These are phyloP conservation scores for Trametes punicea DNA, from an alignment of 768 basidiomycete species.

Conservation along the genomic window DNA sequence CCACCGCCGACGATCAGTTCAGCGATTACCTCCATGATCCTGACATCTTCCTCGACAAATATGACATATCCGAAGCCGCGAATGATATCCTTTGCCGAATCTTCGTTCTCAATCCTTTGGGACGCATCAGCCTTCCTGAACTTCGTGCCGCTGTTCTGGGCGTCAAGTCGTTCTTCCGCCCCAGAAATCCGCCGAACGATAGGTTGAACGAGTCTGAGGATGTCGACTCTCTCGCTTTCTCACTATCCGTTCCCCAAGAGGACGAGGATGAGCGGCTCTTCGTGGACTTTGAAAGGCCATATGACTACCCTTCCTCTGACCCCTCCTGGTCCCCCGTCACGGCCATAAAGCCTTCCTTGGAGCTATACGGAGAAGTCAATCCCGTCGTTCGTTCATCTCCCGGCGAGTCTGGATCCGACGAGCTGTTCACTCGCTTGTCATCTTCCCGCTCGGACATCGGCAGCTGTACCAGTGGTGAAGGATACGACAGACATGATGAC, in stretches of 20 bases:
- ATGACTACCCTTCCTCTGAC: neutral
- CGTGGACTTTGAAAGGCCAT: neutral
- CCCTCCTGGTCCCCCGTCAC: neutral
- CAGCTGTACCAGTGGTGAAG: neutral
- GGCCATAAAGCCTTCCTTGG: neutral
- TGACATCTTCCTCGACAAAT: constrained; percentile 53
- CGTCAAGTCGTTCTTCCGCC: constrained; percentile 60
- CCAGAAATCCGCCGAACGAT: constrained; percentile 38
- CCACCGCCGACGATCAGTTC: constrained; percentile 46
- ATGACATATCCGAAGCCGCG: constrained; percentile 47
- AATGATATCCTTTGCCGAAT: constrained; percentile 48
- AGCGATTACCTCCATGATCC: constrained; percentile 42
- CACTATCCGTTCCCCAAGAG: neutral
- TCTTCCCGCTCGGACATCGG: neutral
- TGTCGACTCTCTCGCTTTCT: neutral
- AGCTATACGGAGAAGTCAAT: neutral
- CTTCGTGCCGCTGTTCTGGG: constrained; percentile 54
- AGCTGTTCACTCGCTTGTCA: neutral
- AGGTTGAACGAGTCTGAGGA: neutral
- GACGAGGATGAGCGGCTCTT: neutral
- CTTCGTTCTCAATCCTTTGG: constrained; percentile 62
- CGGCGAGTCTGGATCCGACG: neutral
- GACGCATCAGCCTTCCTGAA: constrained; percentile 57
- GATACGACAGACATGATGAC: neutral
- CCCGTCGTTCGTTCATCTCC: neutral